These are phyloP conservation scores for Drechmeria coniospora DNA, from an alignment of 2,329 filamentous ascomycete species.

Conservation along the genomic window DNA sequence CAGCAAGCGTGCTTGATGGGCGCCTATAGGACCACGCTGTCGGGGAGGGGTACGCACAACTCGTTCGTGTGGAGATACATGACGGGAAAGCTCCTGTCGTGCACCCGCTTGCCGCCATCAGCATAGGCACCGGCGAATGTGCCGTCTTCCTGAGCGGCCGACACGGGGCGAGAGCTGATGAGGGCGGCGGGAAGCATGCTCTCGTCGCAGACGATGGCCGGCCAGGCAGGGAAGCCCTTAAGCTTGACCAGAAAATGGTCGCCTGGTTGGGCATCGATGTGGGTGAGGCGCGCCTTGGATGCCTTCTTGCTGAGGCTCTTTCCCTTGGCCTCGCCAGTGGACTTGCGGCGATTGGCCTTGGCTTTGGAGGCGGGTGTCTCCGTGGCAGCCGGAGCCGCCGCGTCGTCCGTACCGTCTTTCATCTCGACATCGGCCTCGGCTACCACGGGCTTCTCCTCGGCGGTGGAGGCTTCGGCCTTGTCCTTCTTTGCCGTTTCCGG, in stretches of 20 bases:
- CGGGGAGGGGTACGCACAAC: constrained; percentile 58
- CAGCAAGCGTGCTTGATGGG: constrained; percentile 6
- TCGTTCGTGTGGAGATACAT: constrained; percentile 95
- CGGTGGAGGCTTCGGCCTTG: constrained; percentile 12
- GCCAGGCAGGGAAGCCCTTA: constrained; percentile 91
- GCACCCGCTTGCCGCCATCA: constrained; percentile 72
- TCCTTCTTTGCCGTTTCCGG: too few species aligned
- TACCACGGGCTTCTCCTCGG: constrained; percentile 37
- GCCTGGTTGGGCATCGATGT: constrained; percentile 73
- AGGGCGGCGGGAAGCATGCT: constrained; percentile 76
- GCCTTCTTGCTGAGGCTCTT: constrained; percentile 82
- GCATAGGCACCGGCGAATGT: constrained; percentile 76
- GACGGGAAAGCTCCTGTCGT: constrained; percentile 78
- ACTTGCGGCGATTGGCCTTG: constrained; percentile 62
- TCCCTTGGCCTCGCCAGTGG: constrained; percentile 49
- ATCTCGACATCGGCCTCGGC: constrained; percentile 14
- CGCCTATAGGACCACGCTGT: not conserved
- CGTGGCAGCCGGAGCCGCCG: constrained; percentile 10
- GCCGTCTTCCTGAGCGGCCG: constrained; percentile 67
- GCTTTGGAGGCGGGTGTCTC: constrained; percentile 17
- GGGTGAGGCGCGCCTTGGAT: constrained; percentile 54
- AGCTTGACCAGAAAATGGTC: constrained; percentile 86
- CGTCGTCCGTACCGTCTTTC: too few species aligned
- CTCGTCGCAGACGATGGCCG: constrained; percentile 85
- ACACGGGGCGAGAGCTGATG: constrained; percentile 65